These are phyloP conservation scores for Hericium coralloides DNA, from an alignment of 768 basidiomycete genomes.

Conservation along the genomic window DNA sequence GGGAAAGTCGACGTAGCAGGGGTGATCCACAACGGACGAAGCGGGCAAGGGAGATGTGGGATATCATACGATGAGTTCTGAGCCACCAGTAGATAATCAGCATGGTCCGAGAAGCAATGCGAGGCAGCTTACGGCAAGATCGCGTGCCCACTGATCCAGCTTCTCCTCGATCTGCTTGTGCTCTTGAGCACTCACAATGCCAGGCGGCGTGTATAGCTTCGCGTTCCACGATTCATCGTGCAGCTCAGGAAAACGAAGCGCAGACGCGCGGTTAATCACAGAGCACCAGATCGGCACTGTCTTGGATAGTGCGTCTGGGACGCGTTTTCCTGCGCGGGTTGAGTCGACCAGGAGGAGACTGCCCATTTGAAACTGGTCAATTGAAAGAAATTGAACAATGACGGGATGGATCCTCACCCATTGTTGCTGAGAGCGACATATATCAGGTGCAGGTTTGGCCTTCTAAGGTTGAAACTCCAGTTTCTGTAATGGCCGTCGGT, in stretches of 20 bases:
- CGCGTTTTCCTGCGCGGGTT: constrained; percentile 85
- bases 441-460: constrained; percentile 79
- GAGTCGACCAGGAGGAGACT: constrained; percentile 89
- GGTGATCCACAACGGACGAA: constrained; percentile 86
- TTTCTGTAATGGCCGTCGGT: constrained; percentile 82
- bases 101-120: not conserved
- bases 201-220: constrained; percentile 61
- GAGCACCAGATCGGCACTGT: constrained; percentile 94
- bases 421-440: constrained; percentile 39
- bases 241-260: constrained; percentile 19
- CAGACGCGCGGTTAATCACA: constrained; percentile 65
- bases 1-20: constrained; percentile 54
- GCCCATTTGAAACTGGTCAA: not conserved
- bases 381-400: not conserved
- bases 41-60: constrained; percentile 49
- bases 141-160: constrained; percentile 57
- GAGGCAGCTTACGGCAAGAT: constrained; percentile 45
- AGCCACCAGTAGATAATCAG: not conserved
- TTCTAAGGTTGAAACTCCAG: constrained; percentile 78
- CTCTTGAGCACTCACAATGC: constrained; percentile 64
- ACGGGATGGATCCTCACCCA: constrained; percentile 41
- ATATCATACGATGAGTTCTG: constrained; percentile 69
- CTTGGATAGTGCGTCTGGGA: constrained; percentile 86
- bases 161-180: constrained; percentile 63
- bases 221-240: constrained; percentile 38